Evolutionary conservation across 164 flowering plant species (phyloP).

Genomic region (Kalanchoe fedtschenkoi): DNA sequence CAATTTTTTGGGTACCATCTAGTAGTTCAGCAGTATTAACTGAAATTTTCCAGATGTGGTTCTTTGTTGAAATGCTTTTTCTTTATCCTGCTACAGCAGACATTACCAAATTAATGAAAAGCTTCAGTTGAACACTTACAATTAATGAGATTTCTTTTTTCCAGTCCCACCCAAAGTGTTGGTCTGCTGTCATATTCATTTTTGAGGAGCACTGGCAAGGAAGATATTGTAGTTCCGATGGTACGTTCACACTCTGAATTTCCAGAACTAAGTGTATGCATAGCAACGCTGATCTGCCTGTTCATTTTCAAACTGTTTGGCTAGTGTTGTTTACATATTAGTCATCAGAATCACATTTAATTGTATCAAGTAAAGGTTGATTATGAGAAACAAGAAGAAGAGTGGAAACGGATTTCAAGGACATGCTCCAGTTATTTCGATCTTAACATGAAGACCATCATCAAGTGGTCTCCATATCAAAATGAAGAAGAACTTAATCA

Average conservation of each 20-base stretch:
- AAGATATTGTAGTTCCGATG: slow-evolving; percentile 94
- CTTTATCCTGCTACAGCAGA: not conserved
- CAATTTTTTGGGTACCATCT: too few species aligned
- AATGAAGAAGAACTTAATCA: slow-evolving; percentile 1
- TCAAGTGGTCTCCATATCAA: not conserved
- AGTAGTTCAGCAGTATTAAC: too few species aligned
- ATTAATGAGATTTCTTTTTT: slow-evolving; percentile 7
- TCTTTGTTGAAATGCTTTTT: not conserved
- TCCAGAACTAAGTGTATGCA: not conserved
- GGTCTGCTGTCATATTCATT: slow-evolving; percentile 83
- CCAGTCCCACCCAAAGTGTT: slow-evolving; percentile 71
- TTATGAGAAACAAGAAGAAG: slow-evolving; percentile 1
- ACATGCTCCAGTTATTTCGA: not conserved
- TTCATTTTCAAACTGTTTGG: not conserved
- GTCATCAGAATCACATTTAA: not conserved
- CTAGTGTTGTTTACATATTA: too few species aligned
- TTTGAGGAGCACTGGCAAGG: slow-evolving; percentile 70
- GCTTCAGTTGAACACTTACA: not conserved
- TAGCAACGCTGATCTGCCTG: not conserved
- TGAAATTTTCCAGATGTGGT: not conserved
- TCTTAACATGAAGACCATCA: not conserved
- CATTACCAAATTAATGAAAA: not conserved
- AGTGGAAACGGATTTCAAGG: not conserved
- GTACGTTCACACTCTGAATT: slow-evolving; percentile 21
- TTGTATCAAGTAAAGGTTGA: not conserved